phyloP scores from a whole-genome alignment of 495 filamentous ascomycete species.

The Rusavskia elegans region DNA sequence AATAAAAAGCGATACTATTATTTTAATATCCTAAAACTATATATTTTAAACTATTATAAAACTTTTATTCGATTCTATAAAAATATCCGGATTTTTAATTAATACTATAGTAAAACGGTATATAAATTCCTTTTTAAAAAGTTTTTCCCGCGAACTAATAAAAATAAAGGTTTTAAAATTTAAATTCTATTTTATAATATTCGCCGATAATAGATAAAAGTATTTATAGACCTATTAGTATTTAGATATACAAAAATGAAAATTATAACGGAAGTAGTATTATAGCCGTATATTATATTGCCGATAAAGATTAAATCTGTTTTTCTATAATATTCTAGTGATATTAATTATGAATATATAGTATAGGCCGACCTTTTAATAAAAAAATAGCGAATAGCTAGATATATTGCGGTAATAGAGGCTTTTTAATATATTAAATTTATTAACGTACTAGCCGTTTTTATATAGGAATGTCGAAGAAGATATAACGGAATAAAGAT shows the following conservation, averaged over 20 bases:
- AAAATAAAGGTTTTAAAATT: not conserved
- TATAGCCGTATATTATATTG: not conserved
- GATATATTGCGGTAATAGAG: not conserved
- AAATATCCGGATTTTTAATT: not conserved
- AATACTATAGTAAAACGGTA: not conserved
- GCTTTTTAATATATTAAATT: not conserved
- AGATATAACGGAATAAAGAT: not conserved
- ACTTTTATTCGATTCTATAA: not conserved
- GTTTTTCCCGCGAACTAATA: not conserved
- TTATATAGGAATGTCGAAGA: not conserved
- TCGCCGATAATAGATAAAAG: not conserved
- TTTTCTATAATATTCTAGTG: not conserved
- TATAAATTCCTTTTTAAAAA: not conserved
- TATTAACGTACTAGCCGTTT: not conserved
- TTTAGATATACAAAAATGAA: not conserved
- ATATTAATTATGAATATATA: not conserved
- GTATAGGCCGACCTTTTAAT: not conserved
- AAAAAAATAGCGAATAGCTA: not conserved
- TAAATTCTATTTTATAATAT: not conserved
- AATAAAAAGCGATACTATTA: not conserved
- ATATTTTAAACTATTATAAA: not conserved
- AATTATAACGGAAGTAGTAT: not conserved
- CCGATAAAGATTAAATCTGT: not conserved
- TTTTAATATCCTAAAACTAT: not conserved
- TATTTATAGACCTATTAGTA: not conserved